Evolutionary conservation across 371 early-diverging fungal genomes (phyloP).

Genomic region (Zychaea mexicana): DNA sequence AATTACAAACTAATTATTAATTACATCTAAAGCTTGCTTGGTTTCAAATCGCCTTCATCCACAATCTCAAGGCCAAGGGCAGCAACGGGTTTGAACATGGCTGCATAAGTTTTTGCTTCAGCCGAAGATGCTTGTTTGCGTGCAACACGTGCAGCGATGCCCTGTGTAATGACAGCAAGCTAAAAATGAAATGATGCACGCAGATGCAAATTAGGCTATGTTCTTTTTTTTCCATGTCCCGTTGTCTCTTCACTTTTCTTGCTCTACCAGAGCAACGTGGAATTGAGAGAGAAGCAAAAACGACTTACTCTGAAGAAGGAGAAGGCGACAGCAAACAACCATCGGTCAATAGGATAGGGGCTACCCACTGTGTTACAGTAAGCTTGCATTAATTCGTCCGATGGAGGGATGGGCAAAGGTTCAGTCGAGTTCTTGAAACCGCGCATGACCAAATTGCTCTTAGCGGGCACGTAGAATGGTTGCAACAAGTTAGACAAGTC

Average conservation of each 20-base stretch:
- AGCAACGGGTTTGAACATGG: slow-evolving; percentile 35
- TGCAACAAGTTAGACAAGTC: slow-evolving; percentile 88
- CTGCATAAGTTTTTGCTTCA: slow-evolving; percentile 63
- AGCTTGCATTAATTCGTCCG: slow-evolving; percentile 59
- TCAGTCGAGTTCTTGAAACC: slow-evolving; percentile 36
- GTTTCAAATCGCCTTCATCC: slow-evolving; percentile 34
- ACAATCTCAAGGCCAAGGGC: slow-evolving; percentile 34
- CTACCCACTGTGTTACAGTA: slow-evolving; percentile 62
- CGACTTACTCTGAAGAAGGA: slow-evolving; percentile 48
- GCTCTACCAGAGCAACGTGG: no score
- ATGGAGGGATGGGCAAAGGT: slow-evolving; percentile 66
- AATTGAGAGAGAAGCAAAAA: no score
- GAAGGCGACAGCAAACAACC: slow-evolving; percentile 52
- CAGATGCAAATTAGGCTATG: no score
- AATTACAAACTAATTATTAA: not conserved
- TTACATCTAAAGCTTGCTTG: slow-evolving; percentile 10
- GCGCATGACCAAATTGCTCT: slow-evolving; percentile 21
- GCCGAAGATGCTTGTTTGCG: slow-evolving; percentile 86
- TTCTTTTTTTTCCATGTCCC: no score
- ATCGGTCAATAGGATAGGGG: slow-evolving; percentile 71
- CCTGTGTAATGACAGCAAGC: slow-evolving; percentile 82
- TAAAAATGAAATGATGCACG: slow-evolving; percentile 17
- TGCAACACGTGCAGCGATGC: slow-evolving; percentile 87
- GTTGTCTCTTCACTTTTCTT: no score
- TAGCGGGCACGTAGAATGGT: slow-evolving; percentile 63